Percentiles rank a stretch among this genome's conserved stretches.
phyloP scores from a whole-genome alignment of 2,329 filamentous ascomycete genomes.

The Pseudocercospora pini-densiflorae region DNA sequence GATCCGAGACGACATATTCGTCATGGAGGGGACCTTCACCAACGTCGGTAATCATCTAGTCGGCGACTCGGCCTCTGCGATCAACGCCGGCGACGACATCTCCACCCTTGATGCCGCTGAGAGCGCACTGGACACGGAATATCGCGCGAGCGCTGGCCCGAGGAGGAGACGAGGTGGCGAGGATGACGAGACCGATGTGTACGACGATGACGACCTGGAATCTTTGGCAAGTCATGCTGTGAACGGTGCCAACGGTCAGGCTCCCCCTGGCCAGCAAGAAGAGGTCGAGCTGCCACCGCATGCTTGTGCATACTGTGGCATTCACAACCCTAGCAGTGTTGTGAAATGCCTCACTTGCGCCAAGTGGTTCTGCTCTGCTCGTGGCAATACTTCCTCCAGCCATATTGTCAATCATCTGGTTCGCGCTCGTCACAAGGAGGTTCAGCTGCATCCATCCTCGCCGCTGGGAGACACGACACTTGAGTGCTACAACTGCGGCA shows the following conservation, averaged over 20 bases:
- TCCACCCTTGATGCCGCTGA: constrained; percentile 63
- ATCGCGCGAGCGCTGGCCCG: constrained; percentile 59
- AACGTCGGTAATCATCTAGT: constrained; percentile 86
- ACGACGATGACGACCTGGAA: constrained; percentile 71
- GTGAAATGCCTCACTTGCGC: constrained; percentile 95
- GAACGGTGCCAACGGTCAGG: constrained; percentile 70
- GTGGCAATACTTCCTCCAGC: constrained; percentile 93
- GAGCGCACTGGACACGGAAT: constrained; percentile 72
- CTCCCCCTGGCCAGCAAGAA: constrained; percentile 70
- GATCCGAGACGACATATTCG: background rate
- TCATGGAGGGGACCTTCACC: constrained; percentile 86
- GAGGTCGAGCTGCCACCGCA: constrained; percentile 85
- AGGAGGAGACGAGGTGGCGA: constrained; percentile 78
- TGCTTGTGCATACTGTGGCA: constrained; percentile 97
- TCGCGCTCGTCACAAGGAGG: constrained; percentile 96
- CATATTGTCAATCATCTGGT: constrained; percentile 99
- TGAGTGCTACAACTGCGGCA: constrained; percentile 99
- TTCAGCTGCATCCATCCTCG: constrained; percentile 92
- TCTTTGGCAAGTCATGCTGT: constrained; percentile 80
- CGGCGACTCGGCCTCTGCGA: constrained; percentile 81
- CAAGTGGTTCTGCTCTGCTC: constrained; percentile 99
- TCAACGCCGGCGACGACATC: constrained; percentile 80
- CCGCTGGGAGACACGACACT: constrained; percentile 93
- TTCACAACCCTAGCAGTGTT: constrained; percentile 92
- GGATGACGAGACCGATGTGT: constrained; percentile 82